Percentiles rank a stretch among this genome's conserved stretches.
phyloP scores from a whole-genome alignment of 1,139 yeast genomes.

The Taphrina pruni region DNA sequence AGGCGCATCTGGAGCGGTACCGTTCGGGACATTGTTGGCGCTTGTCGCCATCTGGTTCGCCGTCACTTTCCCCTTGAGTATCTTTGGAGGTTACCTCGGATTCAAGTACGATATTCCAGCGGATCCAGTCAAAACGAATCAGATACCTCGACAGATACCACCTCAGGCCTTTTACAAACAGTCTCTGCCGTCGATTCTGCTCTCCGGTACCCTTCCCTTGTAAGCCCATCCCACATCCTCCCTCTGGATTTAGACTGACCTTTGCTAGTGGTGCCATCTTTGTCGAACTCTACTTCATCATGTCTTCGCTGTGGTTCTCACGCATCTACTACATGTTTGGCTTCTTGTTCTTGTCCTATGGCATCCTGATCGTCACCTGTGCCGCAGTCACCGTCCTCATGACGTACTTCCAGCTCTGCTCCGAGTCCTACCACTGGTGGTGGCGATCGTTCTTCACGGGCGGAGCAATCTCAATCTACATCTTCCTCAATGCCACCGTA shows the following conservation, averaged over 20 bases:
- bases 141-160: conserved; percentile 93
- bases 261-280: conserved; percentile 42
- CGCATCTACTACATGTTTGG: conserved; percentile 97
- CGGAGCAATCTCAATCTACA: conserved; percentile 86
- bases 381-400: conserved; percentile 78
- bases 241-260: neutral
- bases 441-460: conserved; percentile 91
- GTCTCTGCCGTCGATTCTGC: conserved; percentile 68
- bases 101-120: conserved; percentile 65
- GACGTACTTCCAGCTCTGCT: conserved; percentile 82
- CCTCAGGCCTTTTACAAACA: conserved; percentile 83
- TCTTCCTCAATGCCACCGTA: conserved; percentile 80
- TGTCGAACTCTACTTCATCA: conserved; percentile 87
- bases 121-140: conserved; percentile 77
- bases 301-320: conserved; percentile 92
- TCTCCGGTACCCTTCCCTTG: conserved; percentile 92
- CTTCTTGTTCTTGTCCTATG: conserved; percentile 83
- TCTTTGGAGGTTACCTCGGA: conserved; percentile 78
- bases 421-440: conserved; percentile 90
- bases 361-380: conserved; percentile 78
- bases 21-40: conserved; percentile 85
- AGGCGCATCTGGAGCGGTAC: conserved; percentile 92
- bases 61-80: conserved; percentile 82
- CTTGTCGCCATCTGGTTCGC: conserved; percentile 83
- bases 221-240: neutral